Conservation (phyloP, 2,329 filamentous ascomycete species). For the Lecanicillium sp. region DNA sequence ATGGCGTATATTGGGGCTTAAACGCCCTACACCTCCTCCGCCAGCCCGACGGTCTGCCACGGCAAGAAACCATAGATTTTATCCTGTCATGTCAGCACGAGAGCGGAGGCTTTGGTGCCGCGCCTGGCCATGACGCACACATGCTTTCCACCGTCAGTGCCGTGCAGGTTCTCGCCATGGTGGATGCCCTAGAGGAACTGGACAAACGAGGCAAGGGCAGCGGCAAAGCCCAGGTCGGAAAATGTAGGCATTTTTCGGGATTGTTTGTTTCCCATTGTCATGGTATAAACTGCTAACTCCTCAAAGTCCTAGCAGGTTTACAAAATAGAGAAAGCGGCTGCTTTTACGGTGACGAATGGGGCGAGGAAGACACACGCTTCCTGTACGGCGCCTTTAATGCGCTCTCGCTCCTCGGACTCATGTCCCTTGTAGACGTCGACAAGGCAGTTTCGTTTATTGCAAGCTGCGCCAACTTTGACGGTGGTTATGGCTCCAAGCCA, state of each 20-base stretch:
- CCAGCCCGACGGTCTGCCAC: constrained; percentile 72
- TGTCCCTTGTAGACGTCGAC: constrained; percentile 67
- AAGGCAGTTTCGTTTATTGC: constrained; percentile 74
- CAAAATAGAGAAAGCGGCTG: constrained; percentile 78
- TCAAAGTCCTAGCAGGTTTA: constrained; percentile 65
- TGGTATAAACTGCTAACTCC: constrained; percentile 14
- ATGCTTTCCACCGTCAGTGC: constrained; percentile 95
- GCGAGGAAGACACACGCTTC: constrained; percentile 91
- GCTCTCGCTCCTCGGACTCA: constrained; percentile 70
- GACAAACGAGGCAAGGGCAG: constrained; percentile 59
- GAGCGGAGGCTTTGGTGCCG: constrained; percentile 86
- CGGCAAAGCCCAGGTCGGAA: constrained; percentile 60
- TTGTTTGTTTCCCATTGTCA: constrained; percentile 4
- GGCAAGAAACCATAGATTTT: constrained; percentile 77
- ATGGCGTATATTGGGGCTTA: constrained; percentile 94
- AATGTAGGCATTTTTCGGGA: constrained; percentile 54
- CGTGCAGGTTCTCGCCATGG: constrained; percentile 82
- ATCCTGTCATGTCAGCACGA: constrained; percentile 91
- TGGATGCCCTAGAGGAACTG: constrained; percentile 78
- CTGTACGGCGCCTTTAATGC: constrained; percentile 86
- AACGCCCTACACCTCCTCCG: constrained; percentile 80
- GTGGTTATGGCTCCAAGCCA: constrained; percentile 82
- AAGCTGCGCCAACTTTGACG: constrained; percentile 86
- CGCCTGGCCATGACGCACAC: constrained; percentile 89
- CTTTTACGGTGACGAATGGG: constrained; percentile 93